Percentiles rank a stretch among this genome's conserved stretches.
These are phyloP conservation scores for Podaxis carcinomalis DNA, from an alignment of 768 basidiomycete species.

Conservation along the genomic window DNA sequence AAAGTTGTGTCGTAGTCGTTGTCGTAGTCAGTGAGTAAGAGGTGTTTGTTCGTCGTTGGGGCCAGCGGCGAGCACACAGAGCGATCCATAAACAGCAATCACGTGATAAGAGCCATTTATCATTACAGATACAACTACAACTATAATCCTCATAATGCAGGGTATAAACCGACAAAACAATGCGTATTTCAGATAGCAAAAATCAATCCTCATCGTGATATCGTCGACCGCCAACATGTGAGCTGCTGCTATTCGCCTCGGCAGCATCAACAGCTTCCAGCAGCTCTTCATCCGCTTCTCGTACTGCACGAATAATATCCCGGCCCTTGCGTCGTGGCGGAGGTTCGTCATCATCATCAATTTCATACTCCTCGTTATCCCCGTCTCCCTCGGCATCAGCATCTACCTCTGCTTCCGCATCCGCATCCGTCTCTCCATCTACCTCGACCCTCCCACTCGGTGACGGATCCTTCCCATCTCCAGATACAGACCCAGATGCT, in stretches of 20 bases:
- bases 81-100: slow-evolving; percentile 7
- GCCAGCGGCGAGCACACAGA: neutral
- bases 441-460: slow-evolving; percentile 20
- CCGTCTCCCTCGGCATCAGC: slow-evolving; percentile 24
- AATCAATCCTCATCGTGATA: slow-evolving; percentile 8
- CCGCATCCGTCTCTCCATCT: slow-evolving; percentile 24
- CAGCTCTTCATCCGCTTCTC: slow-evolving; percentile 19
- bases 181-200: neutral
- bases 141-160: slow-evolving; percentile 8
- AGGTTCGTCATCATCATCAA: slow-evolving; percentile 17
- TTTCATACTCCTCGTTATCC: slow-evolving; percentile 22
- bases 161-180: slow-evolving; percentile 1
- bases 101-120: neutral
- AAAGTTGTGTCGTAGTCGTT: neutral
- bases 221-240: slow-evolving; percentile 5
- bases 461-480: slow-evolving; percentile 20
- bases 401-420: slow-evolving; percentile 27
- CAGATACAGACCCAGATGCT: slow-evolving; percentile 9
- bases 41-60: neutral
- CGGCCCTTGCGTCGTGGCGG: slow-evolving; percentile 3
- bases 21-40: slow-evolving; percentile 1
- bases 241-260: slow-evolving; percentile 13
- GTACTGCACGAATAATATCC: slow-evolving; percentile 13
- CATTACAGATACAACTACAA: neutral
- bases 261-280: slow-evolving; percentile 15